Evolutionary conservation across 768 basidiomycete genomes (phyloP).

Genomic region (Hygrocybe punicea): DNA sequence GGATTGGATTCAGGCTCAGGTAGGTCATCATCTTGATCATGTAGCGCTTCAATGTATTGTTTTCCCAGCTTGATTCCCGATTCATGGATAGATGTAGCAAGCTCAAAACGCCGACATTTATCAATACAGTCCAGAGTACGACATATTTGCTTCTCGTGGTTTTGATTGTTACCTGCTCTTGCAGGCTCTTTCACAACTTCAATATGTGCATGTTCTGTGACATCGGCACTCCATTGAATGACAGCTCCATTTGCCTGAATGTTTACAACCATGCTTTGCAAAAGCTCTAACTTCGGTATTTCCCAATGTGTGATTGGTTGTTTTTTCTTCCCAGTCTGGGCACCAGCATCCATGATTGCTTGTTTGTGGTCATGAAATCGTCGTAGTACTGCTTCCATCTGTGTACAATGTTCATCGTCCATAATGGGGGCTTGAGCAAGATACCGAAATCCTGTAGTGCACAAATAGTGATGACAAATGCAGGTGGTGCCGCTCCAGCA

Average conservation of each 20-base stretch:
- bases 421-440: conserved; percentile 7
- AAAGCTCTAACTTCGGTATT: conserved; percentile 33
- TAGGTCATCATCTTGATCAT: background rate
- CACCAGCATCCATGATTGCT: conserved; percentile 14
- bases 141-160: conserved; percentile 23
- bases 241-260: conserved; percentile 19
- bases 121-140: conserved; percentile 18
- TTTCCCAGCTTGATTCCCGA: background rate
- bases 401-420: background rate
- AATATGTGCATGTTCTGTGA: conserved; percentile 22
- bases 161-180: conserved; percentile 15
- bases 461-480: conserved; percentile 9
- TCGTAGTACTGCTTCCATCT: conserved; percentile 11
- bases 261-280: conserved; percentile 20
- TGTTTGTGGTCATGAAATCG: conserved; percentile 31
- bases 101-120: conserved; percentile 15
- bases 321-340: conserved; percentile 11
- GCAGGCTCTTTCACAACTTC: conserved; percentile 19
- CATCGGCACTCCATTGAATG: conserved; percentile 23
- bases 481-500: conserved; percentile 10
- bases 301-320: conserved; percentile 23
- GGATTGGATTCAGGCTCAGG: background rate
- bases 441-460: conserved; percentile 12
- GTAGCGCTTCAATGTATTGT: background rate
- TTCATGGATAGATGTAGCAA: conserved; percentile 4